Evolutionary conservation across 768 basidiomycete species (phyloP).

Genomic region (Guyanaporus albipodus): DNA sequence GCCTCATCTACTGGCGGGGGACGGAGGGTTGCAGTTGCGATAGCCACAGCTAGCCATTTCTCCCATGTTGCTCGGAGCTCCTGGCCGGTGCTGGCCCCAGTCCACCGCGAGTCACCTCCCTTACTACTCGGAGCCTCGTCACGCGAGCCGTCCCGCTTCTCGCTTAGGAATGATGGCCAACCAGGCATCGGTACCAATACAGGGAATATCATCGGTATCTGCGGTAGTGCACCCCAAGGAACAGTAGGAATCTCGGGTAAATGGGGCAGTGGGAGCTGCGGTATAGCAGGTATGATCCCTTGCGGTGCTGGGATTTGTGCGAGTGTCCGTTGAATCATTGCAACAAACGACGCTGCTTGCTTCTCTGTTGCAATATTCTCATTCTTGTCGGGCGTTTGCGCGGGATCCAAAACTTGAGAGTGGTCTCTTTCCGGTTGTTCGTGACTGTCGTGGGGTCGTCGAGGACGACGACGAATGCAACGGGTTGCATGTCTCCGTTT

Average conservation of each 20-base stretch:
- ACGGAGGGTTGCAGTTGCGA: conserved; percentile 45
- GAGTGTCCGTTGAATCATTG: conserved; percentile 73
- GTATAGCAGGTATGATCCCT: conserved; percentile 53
- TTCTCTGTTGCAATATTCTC: conserved; percentile 32
- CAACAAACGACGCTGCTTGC: conserved; percentile 50
- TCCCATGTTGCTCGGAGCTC: conserved; percentile 73
- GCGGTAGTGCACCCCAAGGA: conserved; percentile 59
- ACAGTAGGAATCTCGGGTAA: conserved; percentile 66
- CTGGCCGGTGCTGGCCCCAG: conserved; percentile 47
- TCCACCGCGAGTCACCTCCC: conserved; percentile 33
- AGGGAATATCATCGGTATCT: conserved; percentile 76
- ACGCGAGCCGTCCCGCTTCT: conserved; percentile 36
- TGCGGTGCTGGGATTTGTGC: conserved; percentile 54
- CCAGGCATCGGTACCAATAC: conserved; percentile 65
- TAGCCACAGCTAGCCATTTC: conserved; percentile 62
- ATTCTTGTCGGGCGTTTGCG: conserved; percentile 1
- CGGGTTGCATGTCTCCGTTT: conserved; percentile 34
- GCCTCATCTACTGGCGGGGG: conserved; percentile 46
- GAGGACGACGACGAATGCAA: conserved; percentile 29
- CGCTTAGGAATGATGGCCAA: conserved; percentile 63
- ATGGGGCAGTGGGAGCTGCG: conserved; percentile 46
- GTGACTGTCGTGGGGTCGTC: conserved; percentile 14
- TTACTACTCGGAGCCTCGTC: conserved; percentile 27
- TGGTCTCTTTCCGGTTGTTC: conserved; percentile 10
- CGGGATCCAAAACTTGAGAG: not conserved